A percentile compares a stretch with the other conserved stretches of the same genome.
Evolutionary conservation across 2,329 filamentous ascomycete species (phyloP).

Genomic region (Neonectria faginata): DNA sequence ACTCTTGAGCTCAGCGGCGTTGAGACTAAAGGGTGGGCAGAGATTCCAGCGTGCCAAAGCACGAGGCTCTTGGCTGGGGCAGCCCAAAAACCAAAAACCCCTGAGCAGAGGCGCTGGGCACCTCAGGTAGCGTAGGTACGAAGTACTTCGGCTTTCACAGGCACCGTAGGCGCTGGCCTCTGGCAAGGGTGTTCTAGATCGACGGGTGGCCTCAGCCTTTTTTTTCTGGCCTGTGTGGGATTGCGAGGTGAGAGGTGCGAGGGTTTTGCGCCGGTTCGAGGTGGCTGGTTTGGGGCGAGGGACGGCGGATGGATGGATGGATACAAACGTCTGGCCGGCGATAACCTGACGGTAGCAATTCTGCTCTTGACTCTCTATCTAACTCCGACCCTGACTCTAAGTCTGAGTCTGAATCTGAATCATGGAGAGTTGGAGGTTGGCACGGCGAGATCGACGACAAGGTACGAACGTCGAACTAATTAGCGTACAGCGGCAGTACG

Average conservation of each 20-base stretch:
- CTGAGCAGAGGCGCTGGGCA: constrained; percentile 45
- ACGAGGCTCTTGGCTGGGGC: constrained; percentile 35
- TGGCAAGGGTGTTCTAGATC: constrained; percentile 45
- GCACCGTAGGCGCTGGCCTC: constrained; percentile 28
- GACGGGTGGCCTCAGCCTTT: constrained; percentile 48
- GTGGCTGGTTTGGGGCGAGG: constrained; percentile 19
- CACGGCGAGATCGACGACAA: constrained; percentile 26
- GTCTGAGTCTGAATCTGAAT: constrained; percentile 20
- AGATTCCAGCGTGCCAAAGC: constrained; percentile 30
- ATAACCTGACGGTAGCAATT: not conserved
- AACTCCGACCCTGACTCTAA: not conserved
- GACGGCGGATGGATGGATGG: constrained; percentile 7
- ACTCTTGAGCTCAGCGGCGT: constrained; percentile 9
- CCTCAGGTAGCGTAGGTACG: not conserved
- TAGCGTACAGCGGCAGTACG: not conserved
- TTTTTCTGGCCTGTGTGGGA: constrained; percentile 31
- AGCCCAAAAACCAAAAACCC: constrained; percentile 38
- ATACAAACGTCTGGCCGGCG: not conserved
- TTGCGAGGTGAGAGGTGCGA: constrained; percentile 2
- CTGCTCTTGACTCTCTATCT: not conserved
- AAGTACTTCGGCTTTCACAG: not conserved
- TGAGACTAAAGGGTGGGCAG: constrained; percentile 31
- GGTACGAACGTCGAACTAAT: not conserved
- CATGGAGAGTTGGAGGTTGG: constrained; percentile 12
- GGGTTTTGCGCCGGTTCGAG: constrained; percentile 14